A percentile compares a stretch with the other conserved stretches of the same genome.
Evolutionary conservation across 2,329 filamentous ascomycete genomes (phyloP).

Genomic region (Aspergillus ustus): DNA sequence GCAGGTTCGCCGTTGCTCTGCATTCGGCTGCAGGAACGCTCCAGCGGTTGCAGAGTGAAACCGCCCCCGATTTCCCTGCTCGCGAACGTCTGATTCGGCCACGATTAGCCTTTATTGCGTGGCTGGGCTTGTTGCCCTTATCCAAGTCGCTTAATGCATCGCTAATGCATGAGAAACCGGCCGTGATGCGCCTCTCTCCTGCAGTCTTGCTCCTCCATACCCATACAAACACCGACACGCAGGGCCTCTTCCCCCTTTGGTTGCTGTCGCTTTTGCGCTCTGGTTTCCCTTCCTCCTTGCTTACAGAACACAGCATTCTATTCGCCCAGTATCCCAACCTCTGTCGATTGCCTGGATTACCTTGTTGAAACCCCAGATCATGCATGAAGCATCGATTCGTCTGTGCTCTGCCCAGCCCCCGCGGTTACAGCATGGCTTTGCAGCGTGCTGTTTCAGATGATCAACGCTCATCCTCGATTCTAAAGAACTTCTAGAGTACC

Average conservation of each 20-base stretch:
- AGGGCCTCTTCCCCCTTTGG: background rate
- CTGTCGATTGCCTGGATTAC: background rate
- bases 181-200: background rate
- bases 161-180: background rate
- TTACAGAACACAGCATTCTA: background rate
- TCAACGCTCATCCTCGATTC: background rate
- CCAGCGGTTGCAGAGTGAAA: constrained; percentile 14
- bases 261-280: background rate
- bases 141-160: background rate
- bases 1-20: constrained; percentile 4
- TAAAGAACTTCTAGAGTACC: background rate
- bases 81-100: background rate
- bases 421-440: background rate
- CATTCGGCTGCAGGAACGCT: constrained; percentile 14
- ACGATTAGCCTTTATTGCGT: background rate
- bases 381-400: background rate
- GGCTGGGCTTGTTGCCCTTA: constrained; percentile 2
- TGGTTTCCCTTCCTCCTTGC: background rate
- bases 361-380: background rate
- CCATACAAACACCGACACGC: background rate
- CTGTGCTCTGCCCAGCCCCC: constrained; percentile 4
- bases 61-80: background rate
- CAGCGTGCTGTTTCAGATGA: background rate
- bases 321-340: constrained; percentile 10
- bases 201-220: background rate